Evolutionary conservation across 176 grass and related monocot genomes (phyloP).

Genomic region (Stipa capillata): DNA sequence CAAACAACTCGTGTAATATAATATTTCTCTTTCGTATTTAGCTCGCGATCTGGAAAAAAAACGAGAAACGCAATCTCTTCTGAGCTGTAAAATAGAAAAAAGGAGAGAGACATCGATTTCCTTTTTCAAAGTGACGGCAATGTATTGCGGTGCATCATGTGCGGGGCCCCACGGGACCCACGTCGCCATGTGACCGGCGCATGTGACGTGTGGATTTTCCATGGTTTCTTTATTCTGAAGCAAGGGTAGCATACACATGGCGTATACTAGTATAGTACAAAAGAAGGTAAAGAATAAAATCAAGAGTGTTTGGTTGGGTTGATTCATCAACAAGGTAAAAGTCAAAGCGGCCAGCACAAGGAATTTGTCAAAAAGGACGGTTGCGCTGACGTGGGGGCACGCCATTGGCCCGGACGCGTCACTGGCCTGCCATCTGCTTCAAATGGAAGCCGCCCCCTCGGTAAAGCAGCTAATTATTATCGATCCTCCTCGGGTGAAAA

Average conservation of each 20-base stretch:
- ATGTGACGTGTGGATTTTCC: constrained; percentile 15
- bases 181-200: too few relatives aligned
- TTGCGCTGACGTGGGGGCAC: constrained; percentile 33
- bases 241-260: constrained; percentile 9
- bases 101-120: not conserved
- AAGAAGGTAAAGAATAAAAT: not conserved
- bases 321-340: constrained; percentile 39
- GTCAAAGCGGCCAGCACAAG: constrained; percentile 36
- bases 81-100: not conserved
- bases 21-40: too few relatives aligned
- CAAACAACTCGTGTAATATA: too few relatives aligned
- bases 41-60: too few relatives aligned
- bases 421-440: too few relatives aligned
- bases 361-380: constrained; percentile 24
- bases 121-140: constrained; percentile 40
- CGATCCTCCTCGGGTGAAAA: constrained; percentile 3
- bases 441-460: constrained; percentile 34
- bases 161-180: too few relatives aligned
- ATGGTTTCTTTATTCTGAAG: constrained; percentile 41
- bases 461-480: constrained; percentile 31
- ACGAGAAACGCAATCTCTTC: too few relatives aligned
- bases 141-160: constrained; percentile 40
- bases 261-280: not conserved
- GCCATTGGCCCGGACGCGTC: constrained; percentile 56
- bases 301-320: not conserved